Conservation (phyloP, 306 rosid genomes). For the Prunus dulcis region DNA sequence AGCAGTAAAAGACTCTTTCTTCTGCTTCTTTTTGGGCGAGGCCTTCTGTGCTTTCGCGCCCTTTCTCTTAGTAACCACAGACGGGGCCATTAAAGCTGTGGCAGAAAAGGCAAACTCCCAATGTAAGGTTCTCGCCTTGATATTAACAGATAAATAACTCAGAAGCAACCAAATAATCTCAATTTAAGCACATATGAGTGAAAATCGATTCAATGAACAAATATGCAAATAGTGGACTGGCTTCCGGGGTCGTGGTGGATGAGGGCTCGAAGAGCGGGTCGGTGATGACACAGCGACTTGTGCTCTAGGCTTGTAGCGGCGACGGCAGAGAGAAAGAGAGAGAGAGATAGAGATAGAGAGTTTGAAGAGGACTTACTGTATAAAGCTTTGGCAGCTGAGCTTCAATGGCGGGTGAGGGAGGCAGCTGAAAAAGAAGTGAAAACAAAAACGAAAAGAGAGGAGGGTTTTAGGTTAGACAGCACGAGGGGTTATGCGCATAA, state of each 20-base stretch:
- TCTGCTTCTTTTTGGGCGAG: conserved; percentile 40
- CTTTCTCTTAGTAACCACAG: conserved; percentile 37
- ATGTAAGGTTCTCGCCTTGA: neutral
- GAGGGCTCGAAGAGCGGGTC: no score
- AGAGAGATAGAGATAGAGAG: neutral
- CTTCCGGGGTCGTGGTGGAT: neutral
- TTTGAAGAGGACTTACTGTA: neutral
- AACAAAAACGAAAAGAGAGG: neutral
- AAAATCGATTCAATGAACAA: neutral
- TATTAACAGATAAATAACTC: neutral
- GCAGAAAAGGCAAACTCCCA: neutral
- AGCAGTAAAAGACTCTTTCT: conserved; percentile 30
- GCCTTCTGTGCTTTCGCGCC: conserved; percentile 24
- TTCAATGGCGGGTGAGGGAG: neutral
- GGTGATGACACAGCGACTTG: no score
- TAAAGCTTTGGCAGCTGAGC: neutral
- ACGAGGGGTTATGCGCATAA: neutral
- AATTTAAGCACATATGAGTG: neutral
- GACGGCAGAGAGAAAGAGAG: neutral
- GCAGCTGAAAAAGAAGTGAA: neutral
- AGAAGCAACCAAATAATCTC: neutral
- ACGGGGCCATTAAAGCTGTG: conserved; percentile 35
- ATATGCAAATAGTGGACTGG: neutral
- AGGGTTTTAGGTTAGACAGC: neutral
- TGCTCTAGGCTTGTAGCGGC: no score